Evolutionary conservation across 2,329 filamentous ascomycete genomes (phyloP), one percentile per base, ranked within the genome.

Genomic region (Teratosphaeria epicoccoides): DNA sequence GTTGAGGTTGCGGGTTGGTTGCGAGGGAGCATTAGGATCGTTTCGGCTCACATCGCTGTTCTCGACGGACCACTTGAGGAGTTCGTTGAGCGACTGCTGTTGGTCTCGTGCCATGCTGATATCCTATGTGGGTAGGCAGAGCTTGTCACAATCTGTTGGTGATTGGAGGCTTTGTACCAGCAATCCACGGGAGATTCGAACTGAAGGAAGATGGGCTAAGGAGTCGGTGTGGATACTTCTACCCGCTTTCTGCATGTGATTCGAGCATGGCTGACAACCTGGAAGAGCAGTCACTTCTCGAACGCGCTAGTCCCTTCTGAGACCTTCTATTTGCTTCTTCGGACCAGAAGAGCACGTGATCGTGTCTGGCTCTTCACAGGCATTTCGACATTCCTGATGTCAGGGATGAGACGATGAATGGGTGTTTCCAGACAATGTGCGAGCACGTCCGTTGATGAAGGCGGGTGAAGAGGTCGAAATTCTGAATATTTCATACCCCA

Each of bases 21-120:
- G 61, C 17, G 44, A 14, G 17, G 44, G 23, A 29, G 65, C 59
- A 53, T 58, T 59, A 40, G 61, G 59, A 47, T 63, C 63, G 59
- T 59, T 63, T 57, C 60, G 65, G 25, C 72, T 66, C 51, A 70
- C 67, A 33, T 71, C 70, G 43, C 80, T 80, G 67, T 85, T 84
- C 63, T 83, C 73, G 62, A 85, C 76, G 62, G 83, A 77, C 87
- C 87, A 93, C 78, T 86, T 85, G 55, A 93, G 81, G 69, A 91
- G 83, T 51, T 82, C 78, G 72, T 87, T 89, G 66, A 91, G 77
- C 59, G 53, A 58, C 54, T 54, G 55, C 53, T 63, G 57, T 51
- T 49, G 29, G 43, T 46, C 44, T 12, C 25, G 23, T 28, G 23
- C 46, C 50, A 52, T 52, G 50, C 9, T 52, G 20, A 24, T 9